Percentiles rank a stretch among this genome's conserved stretches.
These are phyloP conservation scores for Isatis tinctoria DNA, from an alignment of 345 rosid genomes.

Conservation along the genomic window DNA sequence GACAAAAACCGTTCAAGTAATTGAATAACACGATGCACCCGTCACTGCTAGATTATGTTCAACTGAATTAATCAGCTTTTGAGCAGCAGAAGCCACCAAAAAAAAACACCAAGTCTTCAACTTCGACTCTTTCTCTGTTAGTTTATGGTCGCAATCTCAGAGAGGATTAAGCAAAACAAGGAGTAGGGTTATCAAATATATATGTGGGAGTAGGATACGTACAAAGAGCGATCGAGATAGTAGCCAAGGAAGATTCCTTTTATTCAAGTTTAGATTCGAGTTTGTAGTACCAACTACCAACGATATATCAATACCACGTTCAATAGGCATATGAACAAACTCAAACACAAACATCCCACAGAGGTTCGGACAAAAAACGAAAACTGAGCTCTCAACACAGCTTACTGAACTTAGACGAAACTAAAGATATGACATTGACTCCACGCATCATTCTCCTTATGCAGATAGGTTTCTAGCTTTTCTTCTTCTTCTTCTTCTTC, in stretches of 20 bases:
- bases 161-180: background rate
- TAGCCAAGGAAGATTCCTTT: background rate
- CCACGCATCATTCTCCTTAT: slow-evolving; percentile 13
- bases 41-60: background rate
- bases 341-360: slow-evolving; percentile 14
- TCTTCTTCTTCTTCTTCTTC: background rate
- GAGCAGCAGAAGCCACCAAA: background rate
- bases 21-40: background rate
- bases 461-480: slow-evolving; percentile 1
- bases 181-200: background rate
- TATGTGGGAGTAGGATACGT: background rate
- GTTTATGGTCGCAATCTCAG: background rate
- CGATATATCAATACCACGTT: slow-evolving; percentile 3
- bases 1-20: background rate
- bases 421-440: slow-evolving; percentile 1
- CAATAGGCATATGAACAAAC: slow-evolving; percentile 20
- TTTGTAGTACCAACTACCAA: background rate
- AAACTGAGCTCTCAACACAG: background rate
- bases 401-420: slow-evolving; percentile 16
- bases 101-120: background rate
- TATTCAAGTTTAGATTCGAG: slow-evolving; percentile 1
- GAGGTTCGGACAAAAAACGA: background rate
- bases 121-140: background rate
- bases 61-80: background rate
- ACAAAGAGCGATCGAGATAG: background rate